Evolutionary conservation across 306 rosid species (phyloP), one percentile per base, ranked within the genome.

Genomic region (Trifolium pratense): DNA sequence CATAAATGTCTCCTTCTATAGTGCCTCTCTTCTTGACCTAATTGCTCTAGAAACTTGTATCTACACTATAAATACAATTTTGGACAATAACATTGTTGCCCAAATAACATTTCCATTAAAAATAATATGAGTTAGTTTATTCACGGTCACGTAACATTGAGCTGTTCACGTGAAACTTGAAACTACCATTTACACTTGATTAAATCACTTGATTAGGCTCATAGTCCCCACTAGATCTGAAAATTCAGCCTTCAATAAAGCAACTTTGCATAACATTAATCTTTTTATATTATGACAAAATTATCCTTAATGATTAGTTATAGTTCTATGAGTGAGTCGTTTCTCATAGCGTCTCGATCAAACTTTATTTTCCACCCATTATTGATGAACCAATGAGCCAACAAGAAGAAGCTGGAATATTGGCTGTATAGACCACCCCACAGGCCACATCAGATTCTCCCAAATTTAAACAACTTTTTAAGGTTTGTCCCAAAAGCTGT

Each of bases 401-500:
- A 7, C 42, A 10, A 12, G 6, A 36, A 39, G 48, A 42, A 12
- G 48, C 14, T 42, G 48, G 5, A 42, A 13, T 42, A 10, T 42
- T 42, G 48, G 48, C 14, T 42, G 15, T 13, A 42, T 42, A 40
- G 15, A 9, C 46, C 46, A 42, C 14, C 14, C 39, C 2, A 29
- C 32, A 29, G 32, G 32, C 48, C 4, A 42, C 46, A 42, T 15
- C 46, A 11, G 0, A 42, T 42, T 42, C n/a, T 42, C n/a, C 72
- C 51, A 52, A 70, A 67, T 36, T 31, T 61, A 46, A 25, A 75
- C 57, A 68, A 11, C 66, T 10, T 80, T 14, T 71, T 40, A 70
- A 12, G 58, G 74, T 68, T 31, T 61, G 66, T 63, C 80, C 79
- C 21, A 82, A 76, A 66, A 80, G 51, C 74, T 77, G 69, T 20